Evolutionary conservation across 2,329 filamentous ascomycete genomes (phyloP), one percentile per base, ranked within the genome.

Genomic region (Cercospora janseana): DNA sequence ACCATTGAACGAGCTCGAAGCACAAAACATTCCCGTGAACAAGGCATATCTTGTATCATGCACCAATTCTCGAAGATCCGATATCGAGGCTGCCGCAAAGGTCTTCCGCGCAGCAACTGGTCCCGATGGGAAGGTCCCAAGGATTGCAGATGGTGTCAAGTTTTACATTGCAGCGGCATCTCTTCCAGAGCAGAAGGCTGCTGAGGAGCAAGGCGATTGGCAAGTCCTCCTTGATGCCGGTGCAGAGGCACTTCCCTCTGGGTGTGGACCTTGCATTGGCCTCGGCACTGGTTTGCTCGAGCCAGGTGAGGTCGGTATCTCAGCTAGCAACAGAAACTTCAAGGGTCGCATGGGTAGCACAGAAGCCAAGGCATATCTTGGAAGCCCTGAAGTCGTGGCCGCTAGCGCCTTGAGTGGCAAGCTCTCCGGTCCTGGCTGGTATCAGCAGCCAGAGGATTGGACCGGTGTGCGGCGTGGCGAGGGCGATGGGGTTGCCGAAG

Each of bases 131-230:
- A 74, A 78, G 48, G 71, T 81, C 4, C 79, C 88, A 15, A 88
- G 86, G 71, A 78, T 95, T 51, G 83, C 87, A 0, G 74, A 80
- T 0, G 82, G 85, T 21, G 90, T 96, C 31, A 79, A 90, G 49
- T 84, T 96, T 64, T 96, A 96, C 70, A 87, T 97, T 55, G 87
- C 91, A 0, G 90, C 92, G 0, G 92, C 92, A 0, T 96, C 91
- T 0, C 64, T 81, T 0, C 75, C 80, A 0, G 91, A 96, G 67
- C 90, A 96, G 67, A 69, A 80, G 50, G 76, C 79, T 0, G 87
- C 92, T 0, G 88, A 95, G 69, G 85, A 85, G 48, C 76, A 80
- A 0, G 91, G 92, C 7, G 87, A 92, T 68, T 97, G 91, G 92
- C 86, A 95, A 68, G 73, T 79, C 2, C 76, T 96, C 13, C 66